phyloP scores from a whole-genome alignment of 805 yeast species.

The Teunomyces stri region DNA sequence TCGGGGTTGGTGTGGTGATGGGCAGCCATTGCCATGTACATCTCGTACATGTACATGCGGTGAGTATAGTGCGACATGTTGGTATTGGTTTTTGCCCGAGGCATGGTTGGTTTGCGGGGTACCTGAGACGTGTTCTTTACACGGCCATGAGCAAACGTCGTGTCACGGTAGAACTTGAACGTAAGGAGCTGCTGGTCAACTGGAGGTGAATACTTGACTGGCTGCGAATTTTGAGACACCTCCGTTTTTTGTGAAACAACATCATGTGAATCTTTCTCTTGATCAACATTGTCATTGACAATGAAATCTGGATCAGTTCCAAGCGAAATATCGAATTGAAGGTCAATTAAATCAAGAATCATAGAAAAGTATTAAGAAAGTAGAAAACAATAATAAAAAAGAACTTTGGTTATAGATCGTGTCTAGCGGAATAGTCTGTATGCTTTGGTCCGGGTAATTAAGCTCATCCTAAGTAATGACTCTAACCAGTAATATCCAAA shows the following conservation, averaged over 20 bases:
- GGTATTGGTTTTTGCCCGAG: conserved; percentile 24
- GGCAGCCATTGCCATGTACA: background rate
- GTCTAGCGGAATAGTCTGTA: background rate
- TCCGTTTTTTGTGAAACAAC: background rate
- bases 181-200: conserved; percentile 5
- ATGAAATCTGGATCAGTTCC: too few species aligned
- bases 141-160: background rate
- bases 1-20: too few species aligned
- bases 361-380: too few species aligned
- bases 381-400: too few species aligned
- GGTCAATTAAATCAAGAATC: too few species aligned
- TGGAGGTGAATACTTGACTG: conserved; percentile 7
- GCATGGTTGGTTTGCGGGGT: conserved; percentile 16
- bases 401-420: too few species aligned
- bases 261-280: too few species aligned
- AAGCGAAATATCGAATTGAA: too few species aligned
- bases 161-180: conserved; percentile 4
- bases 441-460: background rate
- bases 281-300: too few species aligned
- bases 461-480: background rate
- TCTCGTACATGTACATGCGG: conserved; percentile 17
- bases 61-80: conserved; percentile 24
- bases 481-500: background rate
- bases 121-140: background rate
- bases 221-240: conserved; percentile 2